These are phyloP conservation scores for Lactarius sanguifluus DNA, from an alignment of 768 basidiomycete genomes.

Conservation along the genomic window DNA sequence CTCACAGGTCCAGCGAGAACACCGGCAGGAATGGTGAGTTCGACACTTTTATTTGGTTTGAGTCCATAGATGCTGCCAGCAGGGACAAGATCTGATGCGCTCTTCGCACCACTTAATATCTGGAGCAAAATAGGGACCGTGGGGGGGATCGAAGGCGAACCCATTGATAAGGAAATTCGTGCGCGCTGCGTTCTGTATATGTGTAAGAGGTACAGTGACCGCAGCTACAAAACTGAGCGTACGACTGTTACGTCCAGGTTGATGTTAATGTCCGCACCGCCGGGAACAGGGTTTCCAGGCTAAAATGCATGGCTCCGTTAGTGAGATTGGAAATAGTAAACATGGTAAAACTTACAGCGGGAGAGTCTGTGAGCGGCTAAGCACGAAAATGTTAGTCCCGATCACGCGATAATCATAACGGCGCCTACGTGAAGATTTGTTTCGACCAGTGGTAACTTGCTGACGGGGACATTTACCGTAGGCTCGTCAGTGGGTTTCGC, in stretches of 20 bases:
- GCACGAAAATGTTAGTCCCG: background rate
- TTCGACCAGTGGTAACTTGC: background rate
- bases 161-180: slow-evolving; percentile 38
- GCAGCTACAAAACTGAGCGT: background rate
- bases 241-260: background rate
- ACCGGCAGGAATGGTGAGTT: slow-evolving; percentile 35
- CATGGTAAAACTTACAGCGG: background rate
- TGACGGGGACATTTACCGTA: background rate
- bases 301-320: background rate
- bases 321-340: background rate
- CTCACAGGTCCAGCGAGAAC: slow-evolving; percentile 9
- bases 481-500: slow-evolving; percentile 18
- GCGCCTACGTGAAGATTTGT: slow-evolving; percentile 1
- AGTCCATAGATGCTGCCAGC: slow-evolving; percentile 47
- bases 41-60: slow-evolving; percentile 47
- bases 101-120: slow-evolving; percentile 51
- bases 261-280: background rate
- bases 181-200: background rate
- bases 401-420: background rate
- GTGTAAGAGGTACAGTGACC: background rate
- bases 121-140: slow-evolving; percentile 39
- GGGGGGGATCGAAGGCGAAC: slow-evolving; percentile 42
- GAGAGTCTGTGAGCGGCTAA: background rate
- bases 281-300: background rate
- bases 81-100: slow-evolving; percentile 50